These are phyloP conservation scores for Coemansia interrupta DNA, from an alignment of 192 early-diverging fungal genomes.

Conservation along the genomic window DNA sequence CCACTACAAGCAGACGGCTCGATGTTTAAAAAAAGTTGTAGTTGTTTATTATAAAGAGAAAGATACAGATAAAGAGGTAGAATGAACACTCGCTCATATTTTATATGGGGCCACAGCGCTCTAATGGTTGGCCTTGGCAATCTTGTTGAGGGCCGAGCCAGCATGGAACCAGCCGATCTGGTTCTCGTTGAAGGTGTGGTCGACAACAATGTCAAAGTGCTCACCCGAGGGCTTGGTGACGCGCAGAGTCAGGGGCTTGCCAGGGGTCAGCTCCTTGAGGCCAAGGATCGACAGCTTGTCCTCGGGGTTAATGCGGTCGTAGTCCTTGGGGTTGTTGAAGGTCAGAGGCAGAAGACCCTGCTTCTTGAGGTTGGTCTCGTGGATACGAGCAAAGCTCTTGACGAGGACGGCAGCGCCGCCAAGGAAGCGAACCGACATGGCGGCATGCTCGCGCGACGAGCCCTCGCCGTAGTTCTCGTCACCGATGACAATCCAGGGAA, in stretches of 20 bases:
- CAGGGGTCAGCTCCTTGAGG: constrained; percentile 75
- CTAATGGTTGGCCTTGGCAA: constrained; percentile 53
- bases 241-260: constrained; percentile 79
- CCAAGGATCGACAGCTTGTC: constrained; percentile 91
- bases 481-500: constrained; percentile 93
- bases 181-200: constrained; percentile 98
- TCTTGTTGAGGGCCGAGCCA: constrained; percentile 82
- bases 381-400: constrained; percentile 98
- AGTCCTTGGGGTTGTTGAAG: constrained; percentile 90
- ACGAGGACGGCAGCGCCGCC: constrained; percentile 91
- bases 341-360: constrained; percentile 97
- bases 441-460: constrained; percentile 98
- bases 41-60: neutral
- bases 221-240: constrained; percentile 78
- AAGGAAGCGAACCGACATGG: constrained; percentile 93
- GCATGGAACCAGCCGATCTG: constrained; percentile 99
- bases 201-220: constrained; percentile 73
- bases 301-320: constrained; percentile 80
- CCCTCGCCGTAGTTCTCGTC: constrained; percentile 99
- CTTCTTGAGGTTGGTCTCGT: constrained; percentile 99
- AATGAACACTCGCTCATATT: neutral
- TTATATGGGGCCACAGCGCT: too few species aligned
- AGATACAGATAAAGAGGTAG: constrained; percentile 6
- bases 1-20: too few species aligned
- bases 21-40: neutral